Percentiles rank a stretch among this genome's conserved stretches.
Evolutionary conservation across 2,329 filamentous ascomycete species (phyloP).

Genomic region (Colletotrichum sublineola): DNA sequence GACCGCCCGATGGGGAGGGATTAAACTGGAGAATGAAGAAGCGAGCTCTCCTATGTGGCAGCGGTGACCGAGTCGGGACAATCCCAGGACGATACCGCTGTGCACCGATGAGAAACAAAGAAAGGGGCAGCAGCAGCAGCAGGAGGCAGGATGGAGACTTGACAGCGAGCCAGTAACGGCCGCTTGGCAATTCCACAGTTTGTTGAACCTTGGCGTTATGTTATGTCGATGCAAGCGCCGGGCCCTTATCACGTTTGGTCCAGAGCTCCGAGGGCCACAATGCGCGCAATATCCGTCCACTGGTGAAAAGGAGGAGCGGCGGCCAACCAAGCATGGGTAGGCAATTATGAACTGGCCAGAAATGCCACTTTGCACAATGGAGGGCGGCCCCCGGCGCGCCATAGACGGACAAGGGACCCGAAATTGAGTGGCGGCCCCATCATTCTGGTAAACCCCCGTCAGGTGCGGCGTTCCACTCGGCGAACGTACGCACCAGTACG

Average conservation of each 20-base stretch:
- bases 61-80: constrained; percentile 31
- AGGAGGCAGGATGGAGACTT: constrained; percentile 26
- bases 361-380: constrained; percentile 8
- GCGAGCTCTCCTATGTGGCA: constrained; percentile 31
- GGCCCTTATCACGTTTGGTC: constrained; percentile 27
- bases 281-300: background rate
- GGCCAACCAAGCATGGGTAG: background rate
- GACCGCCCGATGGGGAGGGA: constrained; percentile 32
- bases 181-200: constrained; percentile 30
- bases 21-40: constrained; percentile 38
- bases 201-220: constrained; percentile 23
- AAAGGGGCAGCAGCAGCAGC: too few species aligned
- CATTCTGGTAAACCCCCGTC: constrained; percentile 6
- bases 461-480: constrained; percentile 29
- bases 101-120: constrained; percentile 23
- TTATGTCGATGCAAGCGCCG: constrained; percentile 29
- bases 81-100: constrained; percentile 22
- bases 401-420: constrained; percentile 32
- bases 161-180: background rate
- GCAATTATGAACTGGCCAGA: background rate
- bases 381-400: background rate
- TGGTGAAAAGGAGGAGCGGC: background rate
- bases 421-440: constrained; percentile 34
- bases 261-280: background rate
- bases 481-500: constrained; percentile 15